A percentile compares a stretch with the other conserved stretches of the same genome.
Conservation (phyloP, 2,329 filamentous ascomycete genomes). For the Cercospora beticola region DNA sequence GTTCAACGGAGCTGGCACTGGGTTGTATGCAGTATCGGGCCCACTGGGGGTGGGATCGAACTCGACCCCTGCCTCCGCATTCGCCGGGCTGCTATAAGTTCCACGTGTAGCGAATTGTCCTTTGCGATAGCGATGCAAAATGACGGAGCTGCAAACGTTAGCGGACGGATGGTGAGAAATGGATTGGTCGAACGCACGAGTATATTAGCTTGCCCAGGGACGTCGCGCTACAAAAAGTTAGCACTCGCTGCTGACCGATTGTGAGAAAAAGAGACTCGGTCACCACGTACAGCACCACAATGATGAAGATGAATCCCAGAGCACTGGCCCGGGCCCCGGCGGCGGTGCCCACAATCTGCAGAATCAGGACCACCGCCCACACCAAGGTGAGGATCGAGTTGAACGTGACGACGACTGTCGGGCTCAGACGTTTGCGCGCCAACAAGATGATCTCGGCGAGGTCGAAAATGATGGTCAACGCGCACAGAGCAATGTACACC, state of each 20-base stretch:
- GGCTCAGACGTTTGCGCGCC: slow-evolving; percentile 28
- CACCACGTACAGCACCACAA: slow-evolving; percentile 40
- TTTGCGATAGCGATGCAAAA: slow-evolving; percentile 41
- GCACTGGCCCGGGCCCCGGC: not conserved
- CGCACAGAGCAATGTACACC: slow-evolving; percentile 26
- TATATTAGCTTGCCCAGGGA: slow-evolving; percentile 45
- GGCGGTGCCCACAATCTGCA: slow-evolving; percentile 20
- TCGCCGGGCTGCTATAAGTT: slow-evolving; percentile 24
- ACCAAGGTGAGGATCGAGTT: slow-evolving; percentile 30
- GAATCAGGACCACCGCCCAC: slow-evolving; percentile 30
- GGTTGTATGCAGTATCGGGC: slow-evolving; percentile 24
- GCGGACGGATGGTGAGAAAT: not conserved
- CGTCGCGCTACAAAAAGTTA: slow-evolving; percentile 34
- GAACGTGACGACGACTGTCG: slow-evolving; percentile 28
- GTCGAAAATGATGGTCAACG: slow-evolving; percentile 31
- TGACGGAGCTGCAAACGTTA: slow-evolving; percentile 33
- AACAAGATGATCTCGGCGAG: slow-evolving; percentile 32
- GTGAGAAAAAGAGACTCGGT: slow-evolving; percentile 3
- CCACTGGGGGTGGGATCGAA: slow-evolving; percentile 14
- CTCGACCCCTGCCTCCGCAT: slow-evolving; percentile 20
- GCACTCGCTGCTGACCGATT: slow-evolving; percentile 8
- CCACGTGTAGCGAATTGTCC: slow-evolving; percentile 32
- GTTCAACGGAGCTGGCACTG: slow-evolving; percentile 21
- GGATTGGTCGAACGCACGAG: slow-evolving; percentile 1
- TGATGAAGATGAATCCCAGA: slow-evolving; percentile 25